Conservation (phyloP, 2,329 filamentous ascomycete species). For the Dactylellina cionopaga region DNA sequence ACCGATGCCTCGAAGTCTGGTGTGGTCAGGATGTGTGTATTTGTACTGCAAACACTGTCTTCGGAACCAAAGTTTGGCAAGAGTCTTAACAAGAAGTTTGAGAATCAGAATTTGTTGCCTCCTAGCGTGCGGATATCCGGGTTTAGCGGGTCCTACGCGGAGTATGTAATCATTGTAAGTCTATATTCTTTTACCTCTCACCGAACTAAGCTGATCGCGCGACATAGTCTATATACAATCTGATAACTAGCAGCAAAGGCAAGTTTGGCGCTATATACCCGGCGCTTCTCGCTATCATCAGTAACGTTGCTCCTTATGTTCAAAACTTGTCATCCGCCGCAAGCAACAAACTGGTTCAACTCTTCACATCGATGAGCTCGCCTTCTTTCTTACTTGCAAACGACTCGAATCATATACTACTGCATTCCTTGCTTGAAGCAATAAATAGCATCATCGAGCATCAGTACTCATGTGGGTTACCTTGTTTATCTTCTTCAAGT, state of each 20-base stretch:
- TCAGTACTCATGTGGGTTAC: conserved; percentile 77
- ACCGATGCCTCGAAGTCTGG: conserved; percentile 88
- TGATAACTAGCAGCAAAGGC: conserved; percentile 91
- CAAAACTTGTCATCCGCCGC: conserved; percentile 78
- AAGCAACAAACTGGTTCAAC: conserved; percentile 82
- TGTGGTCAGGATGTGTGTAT: conserved; percentile 95
- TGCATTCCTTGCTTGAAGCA: conserved; percentile 84
- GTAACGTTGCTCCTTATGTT: conserved; percentile 88
- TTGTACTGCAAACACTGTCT: conserved; percentile 91
- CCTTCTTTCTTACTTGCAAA: conserved; percentile 92
- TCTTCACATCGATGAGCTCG: conserved; percentile 91
- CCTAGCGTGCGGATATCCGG: conserved; percentile 80
- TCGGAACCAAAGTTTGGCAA: conserved; percentile 90
- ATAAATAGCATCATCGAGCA: conserved; percentile 91
- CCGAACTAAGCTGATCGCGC: conserved; percentile 20
- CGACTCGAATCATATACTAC: conserved; percentile 84
- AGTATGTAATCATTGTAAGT: conserved; percentile 87
- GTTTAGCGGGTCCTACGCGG: conserved; percentile 89
- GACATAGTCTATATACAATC: conserved; percentile 84
- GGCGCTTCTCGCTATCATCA: conserved; percentile 87
- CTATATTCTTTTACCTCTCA: neutral
- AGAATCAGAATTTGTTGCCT: conserved; percentile 87
- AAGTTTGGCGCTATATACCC: conserved; percentile 92
- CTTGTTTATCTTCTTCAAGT: no score
- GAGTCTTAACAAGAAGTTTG: conserved; percentile 88